Evolutionary conservation across 1,284 basidiomycete genomes (phyloP).

Genomic region (Ustilago sp.): DNA sequence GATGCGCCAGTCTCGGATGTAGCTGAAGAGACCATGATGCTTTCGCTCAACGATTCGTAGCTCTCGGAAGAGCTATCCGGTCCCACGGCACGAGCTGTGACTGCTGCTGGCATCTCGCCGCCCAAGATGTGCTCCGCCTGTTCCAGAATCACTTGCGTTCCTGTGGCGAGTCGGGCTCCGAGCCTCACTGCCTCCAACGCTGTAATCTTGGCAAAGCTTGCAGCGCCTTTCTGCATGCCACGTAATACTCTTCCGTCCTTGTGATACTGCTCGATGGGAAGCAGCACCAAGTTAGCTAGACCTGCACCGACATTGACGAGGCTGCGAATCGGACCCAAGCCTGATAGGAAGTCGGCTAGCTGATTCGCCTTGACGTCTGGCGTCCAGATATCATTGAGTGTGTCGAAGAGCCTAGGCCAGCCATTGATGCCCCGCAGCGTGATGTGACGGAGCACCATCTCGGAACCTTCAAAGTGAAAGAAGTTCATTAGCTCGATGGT

Average conservation of each 20-base stretch:
- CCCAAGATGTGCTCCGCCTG: conserved; percentile 93
- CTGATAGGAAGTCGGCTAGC: conserved; percentile 95
- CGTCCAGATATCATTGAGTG: conserved; percentile 96
- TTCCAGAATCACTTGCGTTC: conserved; percentile 96
- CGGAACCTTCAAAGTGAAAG: conserved; percentile 98
- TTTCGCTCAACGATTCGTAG: conserved; percentile 35
- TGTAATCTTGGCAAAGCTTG: conserved; percentile 90
- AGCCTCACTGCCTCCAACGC: conserved; percentile 94
- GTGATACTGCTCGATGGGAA: conserved; percentile 96
- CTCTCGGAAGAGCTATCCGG: conserved; percentile 36
- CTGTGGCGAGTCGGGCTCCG: conserved; percentile 92
- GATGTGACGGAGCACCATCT: conserved; percentile 95
- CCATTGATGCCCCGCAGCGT: conserved; percentile 89
- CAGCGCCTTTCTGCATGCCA: conserved; percentile 93
- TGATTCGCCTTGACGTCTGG: conserved; percentile 99
- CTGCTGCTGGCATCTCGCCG: conserved; percentile 72
- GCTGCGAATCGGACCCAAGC: conserved; percentile 90
- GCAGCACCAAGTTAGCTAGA: conserved; percentile 90
- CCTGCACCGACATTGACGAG: conserved; percentile 93
- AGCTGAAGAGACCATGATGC: conserved; percentile 26
- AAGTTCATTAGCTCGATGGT: conserved; percentile 99
- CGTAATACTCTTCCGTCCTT: conserved; percentile 93
- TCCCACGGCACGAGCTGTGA: conserved; percentile 77
- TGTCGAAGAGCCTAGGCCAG: conserved; percentile 86
- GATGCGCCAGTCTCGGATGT: conserved; percentile 1